Base-by-base conservation (phyloP, 2,329 filamentous ascomycete genomes). In the Alternaria incomplexa region DNA sequence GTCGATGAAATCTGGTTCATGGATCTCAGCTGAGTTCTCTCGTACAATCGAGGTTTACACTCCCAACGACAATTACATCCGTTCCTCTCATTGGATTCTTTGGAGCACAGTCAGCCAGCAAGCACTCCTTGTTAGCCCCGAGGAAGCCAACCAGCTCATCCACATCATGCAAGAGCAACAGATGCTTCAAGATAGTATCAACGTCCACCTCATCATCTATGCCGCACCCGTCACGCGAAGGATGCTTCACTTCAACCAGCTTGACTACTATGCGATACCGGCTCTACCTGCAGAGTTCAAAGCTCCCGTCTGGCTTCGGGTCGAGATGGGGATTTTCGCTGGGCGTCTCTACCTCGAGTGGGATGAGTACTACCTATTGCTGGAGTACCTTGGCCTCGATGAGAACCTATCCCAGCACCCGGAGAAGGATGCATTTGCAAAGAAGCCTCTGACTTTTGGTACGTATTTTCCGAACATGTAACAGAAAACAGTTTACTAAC, bases 301-400 rank as follows among this genome's bases (percentile, higher is more conserved):
- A 2, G 73, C 84, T 0, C 88, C 89, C 0, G 17, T 60, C 0
- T 89, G 86, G 86, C 77, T 91, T 0, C 79, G 73, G 0, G 81
- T 87, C 1, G 86, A 91, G 67, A 70, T 91, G 0, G 89, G 89
- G 0, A 81, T 91, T 5, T 81, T 90, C 50, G 81, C 87, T 0
- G 89, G 89, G 0, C 81, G 88, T 0, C 79, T 91, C 0, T 91
- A 91, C 67, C 84, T 90, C 58, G 80, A 84, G 0, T 87, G 79
- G 69, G 63, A 77, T 0, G 87, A 90, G 53, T 77, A 79, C 46
- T 48, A 65, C 8, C 67, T 62, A 4, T 36, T 81, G 6, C 53
- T 69, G 11, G 54, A 57, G 13, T 80, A 76, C 56, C 63, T 79
- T 6, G 74, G 73, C 9, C 22, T 74, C 12, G 17, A 44, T 4